A percentile compares a stretch with the other conserved stretches of the same genome.
phyloP scores from a whole-genome alignment of 192 early-diverging fungal genomes.

The Backusella tuberculispora region DNA sequence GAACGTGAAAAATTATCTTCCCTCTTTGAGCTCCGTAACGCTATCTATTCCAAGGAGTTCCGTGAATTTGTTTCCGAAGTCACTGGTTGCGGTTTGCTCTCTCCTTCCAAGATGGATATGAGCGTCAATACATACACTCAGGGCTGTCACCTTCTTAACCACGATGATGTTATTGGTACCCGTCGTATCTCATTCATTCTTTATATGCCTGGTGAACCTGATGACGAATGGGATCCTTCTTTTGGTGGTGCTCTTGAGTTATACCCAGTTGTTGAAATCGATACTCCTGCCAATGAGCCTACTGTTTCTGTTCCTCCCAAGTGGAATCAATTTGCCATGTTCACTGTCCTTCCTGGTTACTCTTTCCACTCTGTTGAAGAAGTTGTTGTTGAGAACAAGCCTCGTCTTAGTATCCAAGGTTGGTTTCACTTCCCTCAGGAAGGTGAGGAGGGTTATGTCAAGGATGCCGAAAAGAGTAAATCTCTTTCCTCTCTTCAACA shows the following conservation, averaged over 20 bases:
- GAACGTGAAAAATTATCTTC: conserved; percentile 58
- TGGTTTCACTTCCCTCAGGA: conserved; percentile 81
- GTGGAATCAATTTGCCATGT: conserved; percentile 82
- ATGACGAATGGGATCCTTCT: conserved; percentile 55
- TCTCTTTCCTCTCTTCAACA: conserved; percentile 58
- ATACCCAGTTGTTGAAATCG: conserved; percentile 65
- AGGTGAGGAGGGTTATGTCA: conserved; percentile 68
- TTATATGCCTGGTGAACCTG: conserved; percentile 67
- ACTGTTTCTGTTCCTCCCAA: conserved; percentile 56
- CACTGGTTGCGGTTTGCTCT: conserved; percentile 71
- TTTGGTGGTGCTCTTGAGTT: conserved; percentile 79
- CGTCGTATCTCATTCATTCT: conserved; percentile 77
- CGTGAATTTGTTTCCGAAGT: conserved; percentile 66
- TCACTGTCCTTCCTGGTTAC: conserved; percentile 77
- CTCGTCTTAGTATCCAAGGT: conserved; percentile 67
- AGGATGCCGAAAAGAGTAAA: conserved; percentile 37
- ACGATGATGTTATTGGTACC: conserved; percentile 84
- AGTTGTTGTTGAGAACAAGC: conserved; percentile 58
- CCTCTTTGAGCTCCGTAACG: conserved; percentile 69
- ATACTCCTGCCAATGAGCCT: conserved; percentile 63
- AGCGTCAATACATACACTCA: conserved; percentile 70
- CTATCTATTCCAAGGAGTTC: conserved; percentile 76
- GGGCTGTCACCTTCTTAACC: conserved; percentile 75
- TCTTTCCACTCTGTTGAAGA: conserved; percentile 83
- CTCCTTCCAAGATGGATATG: conserved; percentile 72